These are phyloP conservation scores for Fusarium oxysporum DNA, from an alignment of 2,329 filamentous ascomycete genomes.

Conservation along the genomic window DNA sequence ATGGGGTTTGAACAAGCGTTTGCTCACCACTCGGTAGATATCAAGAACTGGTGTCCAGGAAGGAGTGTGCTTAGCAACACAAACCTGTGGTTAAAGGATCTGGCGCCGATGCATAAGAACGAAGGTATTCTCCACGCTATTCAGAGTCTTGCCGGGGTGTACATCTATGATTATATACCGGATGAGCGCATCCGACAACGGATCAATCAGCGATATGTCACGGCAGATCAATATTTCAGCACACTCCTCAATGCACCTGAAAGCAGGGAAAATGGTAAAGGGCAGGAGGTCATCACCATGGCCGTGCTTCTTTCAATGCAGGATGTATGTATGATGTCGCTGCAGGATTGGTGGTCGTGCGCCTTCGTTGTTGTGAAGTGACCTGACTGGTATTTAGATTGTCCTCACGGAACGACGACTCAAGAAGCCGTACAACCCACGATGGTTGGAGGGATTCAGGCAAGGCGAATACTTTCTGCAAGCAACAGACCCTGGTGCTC, in stretches of 20 bases:
- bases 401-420: slow-evolving; percentile 53
- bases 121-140: slow-evolving; percentile 53
- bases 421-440: slow-evolving; percentile 48
- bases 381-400: slow-evolving; percentile 42
- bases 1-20: not conserved
- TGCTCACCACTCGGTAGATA: slow-evolving; percentile 44
- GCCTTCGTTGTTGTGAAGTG: not conserved
- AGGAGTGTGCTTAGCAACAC: slow-evolving; percentile 53
- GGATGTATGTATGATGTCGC: slow-evolving; percentile 47
- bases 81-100: slow-evolving; percentile 56
- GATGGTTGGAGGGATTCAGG: slow-evolving; percentile 54
- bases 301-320: slow-evolving; percentile 54
- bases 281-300: slow-evolving; percentile 53
- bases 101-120: slow-evolving; percentile 53
- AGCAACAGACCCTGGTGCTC: slow-evolving; percentile 50
- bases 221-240: slow-evolving; percentile 48
- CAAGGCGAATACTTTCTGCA: slow-evolving; percentile 52
- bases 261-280: slow-evolving; percentile 35
- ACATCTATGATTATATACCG: slow-evolving; percentile 56
- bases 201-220: slow-evolving; percentile 50
- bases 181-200: slow-evolving; percentile 47
- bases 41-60: slow-evolving; percentile 56
- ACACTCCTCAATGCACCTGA: slow-evolving; percentile 44
- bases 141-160: slow-evolving; percentile 55
- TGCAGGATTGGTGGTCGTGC: not conserved